Conservation (phyloP, 1,284 basidiomycete species). For the Trametes pubescens region DNA sequence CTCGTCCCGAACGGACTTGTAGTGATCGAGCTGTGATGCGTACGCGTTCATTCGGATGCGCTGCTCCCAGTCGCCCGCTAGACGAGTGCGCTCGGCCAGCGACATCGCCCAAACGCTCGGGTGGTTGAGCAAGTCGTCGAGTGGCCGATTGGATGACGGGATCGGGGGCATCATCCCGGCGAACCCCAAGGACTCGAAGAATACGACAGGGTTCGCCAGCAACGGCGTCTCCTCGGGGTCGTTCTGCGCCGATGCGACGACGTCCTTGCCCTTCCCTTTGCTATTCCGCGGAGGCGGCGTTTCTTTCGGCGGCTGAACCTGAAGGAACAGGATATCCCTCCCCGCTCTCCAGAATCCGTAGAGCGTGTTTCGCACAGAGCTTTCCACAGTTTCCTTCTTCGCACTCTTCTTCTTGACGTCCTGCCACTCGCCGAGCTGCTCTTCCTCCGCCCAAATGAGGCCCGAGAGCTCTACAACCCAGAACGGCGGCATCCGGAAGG, state of each 20-base stretch:
- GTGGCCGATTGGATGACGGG: conserved; percentile 25
- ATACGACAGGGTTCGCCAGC: conserved; percentile 25
- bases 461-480: conserved; percentile 49
- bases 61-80: conserved; percentile 37
- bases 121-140: conserved; percentile 25
- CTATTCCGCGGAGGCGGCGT: not conserved
- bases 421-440: conserved; percentile 27
- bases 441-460: conserved; percentile 30
- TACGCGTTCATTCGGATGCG: conserved; percentile 41
- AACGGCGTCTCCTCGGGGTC: not conserved
- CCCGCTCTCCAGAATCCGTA: conserved; percentile 59
- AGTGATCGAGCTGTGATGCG: conserved; percentile 46
- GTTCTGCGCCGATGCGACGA: not conserved
- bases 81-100: conserved; percentile 32
- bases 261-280: conserved; percentile 17
- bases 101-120: conserved; percentile 42
- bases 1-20: conserved; percentile 43
- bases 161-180: conserved; percentile 26
- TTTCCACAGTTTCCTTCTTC: conserved; percentile 23
- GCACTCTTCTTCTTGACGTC: conserved; percentile 25
- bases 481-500: conserved; percentile 48
- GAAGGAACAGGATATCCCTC: conserved; percentile 30
- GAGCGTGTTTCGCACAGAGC: conserved; percentile 23
- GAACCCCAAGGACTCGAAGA: conserved; percentile 35
- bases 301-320: not conserved